Percentiles rank a stretch among this genome's conserved stretches.
phyloP scores from a whole-genome alignment of 179 eudicot genomes.

The Corrigiola litoralis region DNA sequence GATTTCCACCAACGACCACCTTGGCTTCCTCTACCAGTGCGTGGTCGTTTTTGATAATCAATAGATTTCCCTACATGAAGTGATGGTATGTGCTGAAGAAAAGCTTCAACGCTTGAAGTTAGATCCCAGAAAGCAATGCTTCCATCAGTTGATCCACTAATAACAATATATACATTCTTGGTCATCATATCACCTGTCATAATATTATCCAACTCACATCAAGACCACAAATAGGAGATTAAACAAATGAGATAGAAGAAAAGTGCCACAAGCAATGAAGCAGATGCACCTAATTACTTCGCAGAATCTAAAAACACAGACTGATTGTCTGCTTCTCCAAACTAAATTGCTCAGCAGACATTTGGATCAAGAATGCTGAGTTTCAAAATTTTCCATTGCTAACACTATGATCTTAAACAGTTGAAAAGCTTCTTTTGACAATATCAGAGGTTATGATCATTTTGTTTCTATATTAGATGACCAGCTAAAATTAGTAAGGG shows the following conservation, averaged over 20 bases:
- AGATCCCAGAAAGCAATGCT: constrained; percentile 93
- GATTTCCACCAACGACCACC: constrained; percentile 97
- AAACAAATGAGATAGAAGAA: constrained; percentile 6
- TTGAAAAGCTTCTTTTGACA: too few relatives aligned
- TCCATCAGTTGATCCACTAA: constrained; percentile 96
- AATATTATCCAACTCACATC: constrained; percentile 11
- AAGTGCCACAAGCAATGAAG: constrained; percentile 3
- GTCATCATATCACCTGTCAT: constrained; percentile 44
- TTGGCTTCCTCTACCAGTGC: constrained; percentile 99
- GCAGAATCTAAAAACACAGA: not conserved
- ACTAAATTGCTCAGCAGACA: not conserved
- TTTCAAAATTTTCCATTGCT: too few relatives aligned
- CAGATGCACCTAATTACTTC: not conserved
- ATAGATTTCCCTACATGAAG: constrained; percentile 48
- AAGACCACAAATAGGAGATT: constrained; percentile 2
- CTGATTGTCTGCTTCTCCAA: not conserved
- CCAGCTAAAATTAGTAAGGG: too few relatives aligned
- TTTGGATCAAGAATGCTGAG: too few relatives aligned
- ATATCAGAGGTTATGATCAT: too few relatives aligned
- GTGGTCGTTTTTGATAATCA: constrained; percentile 83
- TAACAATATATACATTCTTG: constrained; percentile 51
- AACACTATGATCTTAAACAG: too few relatives aligned
- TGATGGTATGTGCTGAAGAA: constrained; percentile 45
- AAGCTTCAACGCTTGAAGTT: constrained; percentile 53
- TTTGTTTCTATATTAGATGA: too few relatives aligned